Percentiles rank a stretch among this genome's conserved stretches.
Evolutionary conservation across 768 basidiomycete species (phyloP).

Genomic region (Rhizopogon rudus): DNA sequence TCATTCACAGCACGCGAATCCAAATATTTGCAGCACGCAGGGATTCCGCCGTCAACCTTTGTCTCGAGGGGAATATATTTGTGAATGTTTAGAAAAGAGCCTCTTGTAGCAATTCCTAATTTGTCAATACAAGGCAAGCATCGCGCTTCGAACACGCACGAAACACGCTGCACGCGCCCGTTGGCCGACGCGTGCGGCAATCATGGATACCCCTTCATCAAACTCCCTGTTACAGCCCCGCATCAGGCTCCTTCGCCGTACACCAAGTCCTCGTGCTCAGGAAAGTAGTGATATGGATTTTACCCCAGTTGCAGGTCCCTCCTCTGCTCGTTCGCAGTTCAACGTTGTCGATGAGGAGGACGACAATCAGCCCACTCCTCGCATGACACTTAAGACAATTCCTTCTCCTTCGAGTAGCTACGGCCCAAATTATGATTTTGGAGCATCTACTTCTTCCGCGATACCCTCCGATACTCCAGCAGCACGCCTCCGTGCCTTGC

Average conservation of each 20-base stretch:
- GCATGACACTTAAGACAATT: slow-evolving; percentile 18
- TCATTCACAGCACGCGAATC: no score
- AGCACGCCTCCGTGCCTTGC: slow-evolving; percentile 57
- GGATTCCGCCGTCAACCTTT: no score
- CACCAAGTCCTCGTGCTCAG: slow-evolving; percentile 9
- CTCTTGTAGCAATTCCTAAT: slow-evolving; percentile 7
- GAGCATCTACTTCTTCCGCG: slow-evolving; percentile 4
- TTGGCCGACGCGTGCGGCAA: slow-evolving; percentile 2
- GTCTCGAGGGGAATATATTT: background rate
- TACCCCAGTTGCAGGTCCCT: slow-evolving; percentile 18
- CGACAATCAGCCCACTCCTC: slow-evolving; percentile 26
- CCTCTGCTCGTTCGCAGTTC: slow-evolving; percentile 11
- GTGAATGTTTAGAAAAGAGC: slow-evolving; percentile 1
- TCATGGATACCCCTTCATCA: slow-evolving; percentile 15
- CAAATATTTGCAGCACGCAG: no score
- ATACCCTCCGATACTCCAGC: slow-evolving; percentile 44
- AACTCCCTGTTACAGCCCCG: slow-evolving; percentile 14
- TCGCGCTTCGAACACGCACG: slow-evolving; percentile 13
- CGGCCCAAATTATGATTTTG: slow-evolving; percentile 4
- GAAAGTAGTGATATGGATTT: slow-evolving; percentile 10
- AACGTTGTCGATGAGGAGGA: slow-evolving; percentile 18
- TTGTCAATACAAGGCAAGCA: slow-evolving; percentile 7
- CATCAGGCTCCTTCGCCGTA: slow-evolving; percentile 15
- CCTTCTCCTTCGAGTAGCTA: slow-evolving; percentile 7
- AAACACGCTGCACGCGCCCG: slow-evolving; percentile 12